Base-by-base conservation (phyloP, 441 rosid species). In the Gossypium armourianum region DNA sequence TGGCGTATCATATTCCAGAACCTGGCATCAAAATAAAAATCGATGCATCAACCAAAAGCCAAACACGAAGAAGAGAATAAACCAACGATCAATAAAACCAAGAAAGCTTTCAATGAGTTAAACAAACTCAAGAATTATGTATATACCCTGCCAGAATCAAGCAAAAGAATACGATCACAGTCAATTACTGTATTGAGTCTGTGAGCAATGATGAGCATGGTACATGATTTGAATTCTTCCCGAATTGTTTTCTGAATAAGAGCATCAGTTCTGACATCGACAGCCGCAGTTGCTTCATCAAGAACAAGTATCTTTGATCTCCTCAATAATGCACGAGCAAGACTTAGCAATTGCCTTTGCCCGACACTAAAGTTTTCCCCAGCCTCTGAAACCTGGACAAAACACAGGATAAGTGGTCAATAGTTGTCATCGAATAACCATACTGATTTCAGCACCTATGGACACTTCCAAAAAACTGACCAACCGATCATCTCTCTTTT, bases 231-330 rank as follows among this genome's bases (percentile, higher is more conserved):
- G 78, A 93, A 93, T 75, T 91, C 98, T 82, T 93, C 97, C 24
- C 97, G 85, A 67, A 93, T 93, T 8, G 98, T 90, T 81, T 87
- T 90, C 83, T 93, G 98, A 71, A 93, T 89, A 71, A 93, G 91
- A 74, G 94, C 92, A 75, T 93, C 98, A 2, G 98, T 93, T 77
- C 98, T 83, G 24, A 93, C 98, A 72, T 93, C 98, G 59, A 93
- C 98, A 54, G 98, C 96, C 21, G 97, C 97, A 76, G 98, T 93
- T 70, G 98, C 98, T 84, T 93, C 98, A 77, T 93, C 98, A 40
- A 93, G 98, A 50, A 93, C 93, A 73, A 93, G 98, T 77, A 93
- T 90, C 89, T 93, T 90, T 9, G 98, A 88, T 78, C 97, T 85
- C 64, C 97, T 87, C 71, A 93, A 76, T 74, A 90, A 78, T 52